Conservation (phyloP, 495 filamentous ascomycete genomes). For the Podospora pseudoanserina region DNA sequence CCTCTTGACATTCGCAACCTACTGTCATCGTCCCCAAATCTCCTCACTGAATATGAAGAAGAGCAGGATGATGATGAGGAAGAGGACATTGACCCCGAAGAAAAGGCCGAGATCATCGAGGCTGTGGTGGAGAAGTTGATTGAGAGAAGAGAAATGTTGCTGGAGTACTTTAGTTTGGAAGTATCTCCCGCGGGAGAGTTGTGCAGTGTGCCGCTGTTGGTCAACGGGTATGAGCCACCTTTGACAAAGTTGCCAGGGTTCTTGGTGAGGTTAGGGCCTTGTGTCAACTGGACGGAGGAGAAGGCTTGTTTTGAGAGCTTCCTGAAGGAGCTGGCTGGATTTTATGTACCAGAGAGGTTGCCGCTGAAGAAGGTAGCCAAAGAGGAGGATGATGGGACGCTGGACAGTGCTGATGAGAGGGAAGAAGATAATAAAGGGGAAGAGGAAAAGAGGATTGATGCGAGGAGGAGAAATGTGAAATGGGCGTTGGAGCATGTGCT, state of each 20-base stretch:
- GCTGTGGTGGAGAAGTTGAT: slow-evolving; percentile 60
- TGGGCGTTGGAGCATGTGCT: slow-evolving; percentile 66
- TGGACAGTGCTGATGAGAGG: neutral
- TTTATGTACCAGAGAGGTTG: slow-evolving; percentile 85
- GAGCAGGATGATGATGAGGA: slow-evolving; percentile 32
- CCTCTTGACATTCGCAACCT: slow-evolving; percentile 68
- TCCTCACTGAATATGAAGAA: slow-evolving; percentile 42
- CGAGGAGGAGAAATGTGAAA: slow-evolving; percentile 55
- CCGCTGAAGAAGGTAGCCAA: slow-evolving; percentile 50
- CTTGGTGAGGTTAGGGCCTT: slow-evolving; percentile 80
- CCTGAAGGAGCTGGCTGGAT: slow-evolving; percentile 79
- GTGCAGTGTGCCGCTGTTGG: slow-evolving; percentile 71
- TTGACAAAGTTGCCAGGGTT: slow-evolving; percentile 87
- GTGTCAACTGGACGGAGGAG: slow-evolving; percentile 83
- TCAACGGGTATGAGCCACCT: slow-evolving; percentile 84
- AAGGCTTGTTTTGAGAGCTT: slow-evolving; percentile 84
- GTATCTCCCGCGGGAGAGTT: slow-evolving; percentile 76
- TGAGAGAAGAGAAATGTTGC: slow-evolving; percentile 75
- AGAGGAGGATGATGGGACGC: neutral
- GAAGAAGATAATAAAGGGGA: slow-evolving; percentile 7
- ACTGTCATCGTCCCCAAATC: slow-evolving; percentile 55
- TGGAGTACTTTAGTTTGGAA: slow-evolving; percentile 87
- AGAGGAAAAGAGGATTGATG: slow-evolving; percentile 40
- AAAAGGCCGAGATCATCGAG: slow-evolving; percentile 61
- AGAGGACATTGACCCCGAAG: slow-evolving; percentile 56